Percentiles rank a stretch among this genome's conserved stretches.
Evolutionary conservation across 78 protist species (phyloP).

Genomic region (Polysphondylium violaceum): DNA sequence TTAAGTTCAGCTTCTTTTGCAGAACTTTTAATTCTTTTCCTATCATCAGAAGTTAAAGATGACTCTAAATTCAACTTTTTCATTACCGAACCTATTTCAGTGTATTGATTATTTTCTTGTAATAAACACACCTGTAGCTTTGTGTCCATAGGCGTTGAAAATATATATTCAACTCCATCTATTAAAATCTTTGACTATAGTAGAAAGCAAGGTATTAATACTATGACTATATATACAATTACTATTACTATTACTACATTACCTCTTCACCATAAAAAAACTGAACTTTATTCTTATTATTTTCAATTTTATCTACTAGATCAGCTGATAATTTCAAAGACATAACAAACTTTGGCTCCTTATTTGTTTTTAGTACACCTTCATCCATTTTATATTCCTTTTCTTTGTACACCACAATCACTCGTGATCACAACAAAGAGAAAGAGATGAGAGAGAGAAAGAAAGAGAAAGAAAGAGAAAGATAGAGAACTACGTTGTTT

Average conservation of each 20-base stretch:
- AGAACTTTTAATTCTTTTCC: neutral
- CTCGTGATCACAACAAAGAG: too few species aligned
- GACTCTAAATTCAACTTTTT: constrained; percentile 29
- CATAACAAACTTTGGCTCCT: constrained; percentile 33
- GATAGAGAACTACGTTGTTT: too few species aligned
- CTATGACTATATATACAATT: neutral
- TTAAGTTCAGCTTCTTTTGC: constrained; percentile 5
- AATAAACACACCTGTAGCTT: constrained; percentile 15
- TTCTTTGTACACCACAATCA: too few species aligned
- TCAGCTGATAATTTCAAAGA: constrained; percentile 11
- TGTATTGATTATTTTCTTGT: constrained; percentile 21
- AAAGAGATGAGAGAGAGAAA: too few species aligned
- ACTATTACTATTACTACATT: neutral
- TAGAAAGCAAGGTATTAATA: neutral
- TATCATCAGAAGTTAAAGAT: constrained; percentile 22
- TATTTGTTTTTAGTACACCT: too few species aligned
- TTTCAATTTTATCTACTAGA: constrained; percentile 7
- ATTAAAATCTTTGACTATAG: constrained; percentile 27
- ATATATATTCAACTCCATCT: constrained; percentile 5
- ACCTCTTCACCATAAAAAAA: constrained; percentile 35
- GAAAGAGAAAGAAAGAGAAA: too few species aligned
- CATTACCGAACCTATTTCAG: constrained; percentile 2
- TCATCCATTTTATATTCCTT: too few species aligned
- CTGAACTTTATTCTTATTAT: constrained; percentile 1
- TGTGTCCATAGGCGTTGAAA: constrained; percentile 1